Evolutionary conservation across 1,284 basidiomycete species (phyloP).

Genomic region (Heterobasidion annosum): DNA sequence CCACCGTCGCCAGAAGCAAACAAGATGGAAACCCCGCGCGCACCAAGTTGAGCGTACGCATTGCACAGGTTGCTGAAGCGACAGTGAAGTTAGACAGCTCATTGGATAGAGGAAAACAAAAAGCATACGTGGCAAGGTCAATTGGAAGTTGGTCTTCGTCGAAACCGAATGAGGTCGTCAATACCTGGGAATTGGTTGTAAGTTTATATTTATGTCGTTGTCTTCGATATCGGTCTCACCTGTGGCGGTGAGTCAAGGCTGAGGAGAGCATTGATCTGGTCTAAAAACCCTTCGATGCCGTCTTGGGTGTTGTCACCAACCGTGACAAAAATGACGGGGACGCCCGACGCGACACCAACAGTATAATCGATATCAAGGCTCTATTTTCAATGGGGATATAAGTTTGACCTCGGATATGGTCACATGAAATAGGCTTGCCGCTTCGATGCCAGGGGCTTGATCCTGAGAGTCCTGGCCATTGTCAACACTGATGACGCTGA

Average conservation of each 20-base stretch:
- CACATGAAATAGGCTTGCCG: not conserved
- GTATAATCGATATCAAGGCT: constrained; percentile 8
- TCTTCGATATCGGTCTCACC: not conserved
- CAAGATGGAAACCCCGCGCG: constrained; percentile 7
- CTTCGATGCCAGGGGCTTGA: constrained; percentile 4
- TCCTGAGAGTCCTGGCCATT: constrained; percentile 18
- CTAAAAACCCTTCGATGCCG: constrained; percentile 19
- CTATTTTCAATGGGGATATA: not conserved
- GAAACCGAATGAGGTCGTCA: not conserved
- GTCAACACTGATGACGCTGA: constrained; percentile 16
- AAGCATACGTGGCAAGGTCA: constrained; percentile 1
- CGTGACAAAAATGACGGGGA: constrained; percentile 3
- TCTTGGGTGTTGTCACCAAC: constrained; percentile 2
- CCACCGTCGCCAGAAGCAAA: constrained; percentile 9
- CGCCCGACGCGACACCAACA: constrained; percentile 6
- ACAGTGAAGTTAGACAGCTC: not conserved
- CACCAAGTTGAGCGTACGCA: constrained; percentile 6
- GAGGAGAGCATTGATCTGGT: constrained; percentile 24
- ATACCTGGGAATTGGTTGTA: not conserved
- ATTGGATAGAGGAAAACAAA: not conserved
- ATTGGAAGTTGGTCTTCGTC: constrained; percentile 17
- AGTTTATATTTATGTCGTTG: not conserved
- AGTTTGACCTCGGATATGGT: not conserved
- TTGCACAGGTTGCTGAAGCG: constrained; percentile 4
- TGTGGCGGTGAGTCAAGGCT: constrained; percentile 33